Evolutionary conservation across 1,284 basidiomycete genomes (phyloP), one percentile per base, ranked within the genome.

Genomic region (Sporisorium scitamineum): DNA sequence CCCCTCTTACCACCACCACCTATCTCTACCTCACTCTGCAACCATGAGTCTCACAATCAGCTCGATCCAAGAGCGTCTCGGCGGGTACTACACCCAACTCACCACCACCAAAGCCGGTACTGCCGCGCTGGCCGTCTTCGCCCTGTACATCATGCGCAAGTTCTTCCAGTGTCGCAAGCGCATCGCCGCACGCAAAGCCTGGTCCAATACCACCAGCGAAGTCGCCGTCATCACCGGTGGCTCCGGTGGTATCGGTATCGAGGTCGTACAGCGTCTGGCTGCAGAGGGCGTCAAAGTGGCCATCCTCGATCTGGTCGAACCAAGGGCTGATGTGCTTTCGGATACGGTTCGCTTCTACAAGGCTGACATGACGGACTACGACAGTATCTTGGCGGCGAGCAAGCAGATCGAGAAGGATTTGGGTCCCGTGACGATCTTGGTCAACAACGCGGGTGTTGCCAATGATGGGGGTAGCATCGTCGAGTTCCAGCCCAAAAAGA

Each of bases 181-280:
- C 47, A 41, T 61, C n/a, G 62, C 72, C n/a, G 74, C 69, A 6
- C 56, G 61, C 32, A 65, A 72, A 31, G 65, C 61, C 10, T 76
- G 74, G 74, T 59, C 80, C 26, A 67, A 83, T 67, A 78, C 78
- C 59, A 62, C 58, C 5, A 59, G 72, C 47, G 80, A 84, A 31
- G 80, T 85, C 4, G 70, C 83, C 29, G 81, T 83, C 47, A 60
- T 85, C 61, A 85, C 84, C 18, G 84, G 84, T n/a, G 84, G 83
- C 3, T 73, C 81, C 2, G 76, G 80, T 20, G 84, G 84, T 11
- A 84, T 85, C 60, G 84, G 84, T 34, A 79, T 74, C 52, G 70
- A 75, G 27, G 59, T 80, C 22, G 84, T 84, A 13, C 63, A 80
- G 62, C 50, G 65, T 18, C 61, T 76, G 26, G 39, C 70, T 16